Base-by-base conservation (phyloP, 2,329 filamentous ascomycete species). In the Curvularia lunata region DNA sequence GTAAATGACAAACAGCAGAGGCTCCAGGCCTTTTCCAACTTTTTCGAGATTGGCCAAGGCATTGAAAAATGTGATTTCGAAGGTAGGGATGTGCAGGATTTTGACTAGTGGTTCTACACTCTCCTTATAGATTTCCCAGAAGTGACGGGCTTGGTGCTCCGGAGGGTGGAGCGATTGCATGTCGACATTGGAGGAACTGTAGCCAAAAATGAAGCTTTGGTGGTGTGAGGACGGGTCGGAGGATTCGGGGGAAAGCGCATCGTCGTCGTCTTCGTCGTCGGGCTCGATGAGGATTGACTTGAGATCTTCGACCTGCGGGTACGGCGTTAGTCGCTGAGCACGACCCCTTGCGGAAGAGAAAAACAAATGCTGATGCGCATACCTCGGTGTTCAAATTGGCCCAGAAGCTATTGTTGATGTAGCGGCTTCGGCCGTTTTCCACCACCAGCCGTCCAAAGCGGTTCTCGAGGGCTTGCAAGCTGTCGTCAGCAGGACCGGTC, bases 321-420 rank as follows among this genome's bases (percentile, higher is more conserved):
- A 43, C 19, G 8, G 19, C 25, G 45, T 54, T 16, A 54, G 52
- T 18, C 12, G 1, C 16, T 18, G n/a, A 18, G 12, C 8, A 30
- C n/a, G 28, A 30, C 18, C 8, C 25, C 34, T 18, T 30, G 3
- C 28, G 12, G 28, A 30, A 30, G 3, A 12, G 16, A 37, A 37
- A 13, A 13, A 18, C 10, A 9, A 12, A 19, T 27, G 25, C n/a
- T 10, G 4, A 12, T 28, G 10, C n/a, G 47, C 78, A 53, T 75
- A 88, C 87, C 82, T 92, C 89, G 52, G 91, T 90, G 58, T 88
- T 90, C 50, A 93, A 81, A 61, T 85, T 90, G 19, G 88, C 86
- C 89, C 89, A 92, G 68, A 92, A 91, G 6, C 85, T 88, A 72
- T 86, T 91, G 77, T 88, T 91, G 64, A 93, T 86, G 71, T 92